These are phyloP conservation scores for Cajanus cajan DNA, from an alignment of 306 rosid genomes.

Conservation along the genomic window DNA sequence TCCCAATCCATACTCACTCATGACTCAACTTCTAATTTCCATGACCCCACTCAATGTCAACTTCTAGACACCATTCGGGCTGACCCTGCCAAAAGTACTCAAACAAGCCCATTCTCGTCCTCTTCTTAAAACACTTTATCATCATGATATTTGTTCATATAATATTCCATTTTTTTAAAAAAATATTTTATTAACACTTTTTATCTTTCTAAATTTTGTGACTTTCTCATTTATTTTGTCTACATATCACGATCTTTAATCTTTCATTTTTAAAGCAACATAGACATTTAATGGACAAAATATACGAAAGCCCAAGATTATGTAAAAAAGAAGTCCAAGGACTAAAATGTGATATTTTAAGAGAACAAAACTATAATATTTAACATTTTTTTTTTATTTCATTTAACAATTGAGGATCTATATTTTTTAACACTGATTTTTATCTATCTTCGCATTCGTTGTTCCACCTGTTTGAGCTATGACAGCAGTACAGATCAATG, in stretches of 20 bases:
- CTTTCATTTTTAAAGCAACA: no score
- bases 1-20: no score
- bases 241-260: background rate
- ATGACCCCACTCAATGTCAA: slow-evolving; percentile 2
- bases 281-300: no score
- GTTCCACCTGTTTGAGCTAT: background rate
- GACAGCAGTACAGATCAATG: background rate
- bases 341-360: background rate
- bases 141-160: background rate
- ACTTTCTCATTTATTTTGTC: background rate
- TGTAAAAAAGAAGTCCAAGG: no score
- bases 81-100: background rate
- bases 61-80: background rate
- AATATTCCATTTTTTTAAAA: background rate
- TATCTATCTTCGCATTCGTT: background rate
- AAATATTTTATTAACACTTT: background rate
- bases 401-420: background rate
- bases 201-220: background rate
- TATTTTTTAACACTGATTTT: background rate
- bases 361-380: background rate
- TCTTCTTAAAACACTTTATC: background rate
- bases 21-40: background rate
- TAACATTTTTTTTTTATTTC: background rate
- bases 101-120: background rate
- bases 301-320: no score